Percentiles rank a stretch among this genome's conserved stretches.
Evolutionary conservation across 306 rosid species (phyloP).

Genomic region (Parietaria judaica): DNA sequence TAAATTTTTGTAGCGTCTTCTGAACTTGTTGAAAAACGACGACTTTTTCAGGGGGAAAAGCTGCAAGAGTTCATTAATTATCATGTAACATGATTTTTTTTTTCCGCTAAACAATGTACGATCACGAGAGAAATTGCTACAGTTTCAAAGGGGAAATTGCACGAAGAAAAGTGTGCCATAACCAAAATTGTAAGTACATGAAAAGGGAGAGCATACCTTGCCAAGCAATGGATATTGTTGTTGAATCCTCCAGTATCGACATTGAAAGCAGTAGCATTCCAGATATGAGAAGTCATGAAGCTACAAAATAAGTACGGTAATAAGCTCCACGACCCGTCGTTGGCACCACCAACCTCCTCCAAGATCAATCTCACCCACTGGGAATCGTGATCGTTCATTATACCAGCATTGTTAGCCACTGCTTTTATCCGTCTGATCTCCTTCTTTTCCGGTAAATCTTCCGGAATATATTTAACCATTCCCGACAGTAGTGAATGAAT

Average conservation of each 20-base stretch:
- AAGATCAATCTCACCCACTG: slow-evolving; percentile 89
- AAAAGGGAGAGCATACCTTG: slow-evolving; percentile 52
- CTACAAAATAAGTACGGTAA: slow-evolving; percentile 88
- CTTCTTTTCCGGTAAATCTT: slow-evolving; percentile 72
- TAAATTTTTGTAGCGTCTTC: too few relatives aligned
- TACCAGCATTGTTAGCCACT: slow-evolving; percentile 77
- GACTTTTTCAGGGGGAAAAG: too few relatives aligned
- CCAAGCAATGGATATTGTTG: slow-evolving; percentile 88
- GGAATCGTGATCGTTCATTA: slow-evolving; percentile 66
- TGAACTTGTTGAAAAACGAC: too few relatives aligned
- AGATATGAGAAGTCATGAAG: slow-evolving; percentile 86
- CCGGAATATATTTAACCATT: slow-evolving; percentile 74
- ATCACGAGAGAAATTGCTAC: too few relatives aligned
- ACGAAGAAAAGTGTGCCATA: not conserved
- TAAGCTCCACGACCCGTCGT: slow-evolving; percentile 95
- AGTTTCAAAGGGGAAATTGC: too few relatives aligned
- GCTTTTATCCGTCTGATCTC: slow-evolving; percentile 69
- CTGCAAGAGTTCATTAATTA: not conserved
- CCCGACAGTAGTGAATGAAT: slow-evolving; percentile 73
- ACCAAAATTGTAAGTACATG: not conserved
- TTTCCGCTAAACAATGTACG: not conserved
- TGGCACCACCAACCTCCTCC: slow-evolving; percentile 91
- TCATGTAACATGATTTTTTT: not conserved
- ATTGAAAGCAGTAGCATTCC: slow-evolving; percentile 89
- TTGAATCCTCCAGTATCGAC: slow-evolving; percentile 93